Base-by-base conservation (phyloP, 352 stramenopile genomes). In the Aphanomyces astaci region DNA sequence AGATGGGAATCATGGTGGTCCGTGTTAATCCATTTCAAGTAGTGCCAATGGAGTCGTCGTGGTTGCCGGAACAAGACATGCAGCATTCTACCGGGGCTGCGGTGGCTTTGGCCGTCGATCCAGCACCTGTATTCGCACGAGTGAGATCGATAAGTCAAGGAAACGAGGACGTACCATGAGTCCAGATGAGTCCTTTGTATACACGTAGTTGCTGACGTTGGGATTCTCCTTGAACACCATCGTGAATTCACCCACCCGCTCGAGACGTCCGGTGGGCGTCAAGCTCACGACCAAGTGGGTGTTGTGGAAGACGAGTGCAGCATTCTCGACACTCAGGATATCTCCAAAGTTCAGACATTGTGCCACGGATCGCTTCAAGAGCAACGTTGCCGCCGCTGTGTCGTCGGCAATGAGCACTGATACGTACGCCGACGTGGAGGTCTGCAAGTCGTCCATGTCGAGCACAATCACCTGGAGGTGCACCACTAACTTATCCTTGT, bases 341-440 rank as follows among this genome's bases (percentile, higher is more conserved):
- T 95, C 87, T 33, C 87, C 85, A 30, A 79, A 74, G 33, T 84
- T 85, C 63, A 94, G 65, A 69, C 90, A 82, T 65, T 79, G 39
- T 55, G 87, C 87, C 11, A 86, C 33, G 27, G 57, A 80, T 72
- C 91, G 89, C 55, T 78, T 81, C 65, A 95, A 76, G 71, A 95
- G 83, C 51, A 95, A 78, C 39, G 81, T 90, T 59, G 88, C 79
- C 62, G 81, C 89, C 55, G 81, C 85, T 22, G 87, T 83, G 60
- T 95, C 87, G 73, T 95, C 87, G 43, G 83, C 87, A 24, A 94
- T 79, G 13, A 95, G 68, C 49, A 95, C 72, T 71, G 87, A 94
- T 9, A 84, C 87, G 75, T 92, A 92, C 39, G 78, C 83, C 5
- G 48, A 46, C 9, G 48, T 57, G 63, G 43, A 60, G 27, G 73